Evolutionary conservation across 495 filamentous ascomycete species (phyloP).

Genomic region (Penicillium dipodomyicola): DNA sequence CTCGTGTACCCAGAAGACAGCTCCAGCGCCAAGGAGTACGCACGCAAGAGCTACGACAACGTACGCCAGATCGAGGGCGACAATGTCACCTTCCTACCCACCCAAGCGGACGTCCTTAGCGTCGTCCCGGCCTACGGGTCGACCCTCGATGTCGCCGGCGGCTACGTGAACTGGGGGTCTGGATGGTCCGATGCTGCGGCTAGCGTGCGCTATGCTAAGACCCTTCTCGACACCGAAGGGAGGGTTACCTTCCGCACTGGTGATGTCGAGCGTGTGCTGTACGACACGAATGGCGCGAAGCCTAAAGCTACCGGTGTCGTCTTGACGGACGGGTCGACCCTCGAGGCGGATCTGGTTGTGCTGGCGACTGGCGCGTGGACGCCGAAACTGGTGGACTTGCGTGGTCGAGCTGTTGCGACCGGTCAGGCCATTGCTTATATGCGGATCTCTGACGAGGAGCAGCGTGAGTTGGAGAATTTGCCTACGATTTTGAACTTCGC

Average conservation of each 20-base stretch:
- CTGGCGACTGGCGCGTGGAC: conserved; percentile 89
- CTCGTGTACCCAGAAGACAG: conserved; percentile 57
- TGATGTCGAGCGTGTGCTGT: conserved; percentile 57
- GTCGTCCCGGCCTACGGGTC: conserved; percentile 46
- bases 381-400: conserved; percentile 68
- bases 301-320: conserved; percentile 50
- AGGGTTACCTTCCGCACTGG: conserved; percentile 64
- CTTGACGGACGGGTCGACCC: conserved; percentile 48
- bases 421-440: conserved; percentile 82
- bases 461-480: conserved; percentile 57
- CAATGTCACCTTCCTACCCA: conserved; percentile 51
- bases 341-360: conserved; percentile 71
- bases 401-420: conserved; percentile 70
- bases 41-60: conserved; percentile 63
- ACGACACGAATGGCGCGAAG: conserved; percentile 23
- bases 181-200: conserved; percentile 86
- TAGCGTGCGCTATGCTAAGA: conserved; percentile 67
- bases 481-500: conserved; percentile 78
- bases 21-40: conserved; percentile 59
- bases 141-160: conserved; percentile 54
- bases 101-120: conserved; percentile 39
- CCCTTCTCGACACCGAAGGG: conserved; percentile 54
- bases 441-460: conserved; percentile 64
- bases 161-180: conserved; percentile 76
- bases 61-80: conserved; percentile 46